A percentile compares a stretch with the other conserved stretches of the same genome.
Evolutionary conservation across 495 filamentous ascomycete species (phyloP).

Genomic region (Daldinia grandis): DNA sequence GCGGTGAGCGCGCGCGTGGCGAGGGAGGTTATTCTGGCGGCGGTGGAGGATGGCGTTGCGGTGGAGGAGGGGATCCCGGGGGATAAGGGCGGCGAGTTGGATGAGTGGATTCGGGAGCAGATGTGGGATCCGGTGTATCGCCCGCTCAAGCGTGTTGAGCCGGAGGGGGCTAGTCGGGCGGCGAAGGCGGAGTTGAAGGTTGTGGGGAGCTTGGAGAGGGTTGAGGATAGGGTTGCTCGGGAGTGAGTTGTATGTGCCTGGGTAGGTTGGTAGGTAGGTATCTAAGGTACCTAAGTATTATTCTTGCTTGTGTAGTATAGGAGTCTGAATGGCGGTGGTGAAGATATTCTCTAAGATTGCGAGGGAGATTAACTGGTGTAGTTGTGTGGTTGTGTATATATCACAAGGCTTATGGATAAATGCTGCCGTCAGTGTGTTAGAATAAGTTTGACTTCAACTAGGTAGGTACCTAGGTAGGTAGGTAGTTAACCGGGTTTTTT

Average conservation of each 20-base stretch:
- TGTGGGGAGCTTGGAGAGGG: constrained; percentile 48
- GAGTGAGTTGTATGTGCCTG: constrained; percentile 8
- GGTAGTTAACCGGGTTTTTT: no score
- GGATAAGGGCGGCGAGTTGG: constrained; percentile 62
- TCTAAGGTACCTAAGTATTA: no score
- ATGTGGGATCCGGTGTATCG: constrained; percentile 89
- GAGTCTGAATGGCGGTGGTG: no score
- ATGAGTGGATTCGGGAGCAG: constrained; percentile 85
- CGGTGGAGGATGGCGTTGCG: constrained; percentile 73
- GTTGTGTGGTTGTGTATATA: no score
- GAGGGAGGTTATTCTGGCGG: constrained; percentile 75
- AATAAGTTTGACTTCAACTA: no score
- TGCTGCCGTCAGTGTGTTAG: no score
- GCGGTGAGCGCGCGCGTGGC: constrained; percentile 82
- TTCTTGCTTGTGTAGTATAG: no score
- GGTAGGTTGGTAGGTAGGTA: no score
- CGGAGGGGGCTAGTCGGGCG: constrained; percentile 56
- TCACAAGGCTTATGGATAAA: no score
- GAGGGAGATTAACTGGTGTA: no score
- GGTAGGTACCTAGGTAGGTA: no score
- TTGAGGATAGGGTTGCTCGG: constrained; percentile 10
- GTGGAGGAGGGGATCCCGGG: constrained; percentile 66
- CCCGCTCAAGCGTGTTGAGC: constrained; percentile 64
- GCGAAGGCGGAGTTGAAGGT: constrained; percentile 70
- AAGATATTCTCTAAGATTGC: no score